A percentile compares a stretch with the other conserved stretches of the same genome.
phyloP scores from a whole-genome alignment of 345 rosid species.

The Corchorus capsularis region DNA sequence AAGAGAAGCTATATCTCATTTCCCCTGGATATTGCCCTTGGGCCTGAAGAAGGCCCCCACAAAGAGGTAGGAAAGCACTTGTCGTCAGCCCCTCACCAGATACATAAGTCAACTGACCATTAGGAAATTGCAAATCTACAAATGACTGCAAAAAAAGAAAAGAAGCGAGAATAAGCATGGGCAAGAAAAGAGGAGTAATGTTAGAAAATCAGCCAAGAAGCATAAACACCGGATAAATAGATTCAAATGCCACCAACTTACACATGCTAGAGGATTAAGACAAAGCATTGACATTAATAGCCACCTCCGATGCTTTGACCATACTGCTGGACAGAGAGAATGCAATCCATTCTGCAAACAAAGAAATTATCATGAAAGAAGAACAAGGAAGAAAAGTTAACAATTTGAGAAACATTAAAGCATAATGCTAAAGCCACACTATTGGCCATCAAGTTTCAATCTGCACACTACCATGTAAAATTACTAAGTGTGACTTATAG shows the following conservation, averaged over 20 bases:
- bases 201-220: slow-evolving; percentile 11
- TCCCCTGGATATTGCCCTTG: slow-evolving; percentile 99
- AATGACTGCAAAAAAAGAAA: slow-evolving; percentile 59
- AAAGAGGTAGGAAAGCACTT: slow-evolving; percentile 82
- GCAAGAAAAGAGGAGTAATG: not conserved
- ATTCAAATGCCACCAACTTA: slow-evolving; percentile 42
- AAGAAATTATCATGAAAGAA: slow-evolving; percentile 8
- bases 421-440: not conserved
- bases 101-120: slow-evolving; percentile 87
- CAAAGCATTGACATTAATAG: slow-evolving; percentile 97
- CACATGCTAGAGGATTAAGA: slow-evolving; percentile 88
- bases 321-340: slow-evolving; percentile 93
- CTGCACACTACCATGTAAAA: not conserved
- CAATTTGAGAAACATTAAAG: not conserved
- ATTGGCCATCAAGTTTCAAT: not conserved
- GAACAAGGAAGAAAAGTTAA: not conserved
- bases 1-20: slow-evolving; percentile 90
- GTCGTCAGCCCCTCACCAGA: slow-evolving; percentile 92
- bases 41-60: slow-evolving; percentile 94
- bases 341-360: slow-evolving; percentile 85
- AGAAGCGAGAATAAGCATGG: not conserved
- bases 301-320: slow-evolving; percentile 99
- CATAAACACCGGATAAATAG: not conserved
- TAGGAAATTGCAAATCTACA: slow-evolving; percentile 91
- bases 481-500: not conserved